These are phyloP conservation scores for Pyrenochaeta sp. DNA, from an alignment of 2,329 filamentous ascomycete species.

Conservation along the genomic window DNA sequence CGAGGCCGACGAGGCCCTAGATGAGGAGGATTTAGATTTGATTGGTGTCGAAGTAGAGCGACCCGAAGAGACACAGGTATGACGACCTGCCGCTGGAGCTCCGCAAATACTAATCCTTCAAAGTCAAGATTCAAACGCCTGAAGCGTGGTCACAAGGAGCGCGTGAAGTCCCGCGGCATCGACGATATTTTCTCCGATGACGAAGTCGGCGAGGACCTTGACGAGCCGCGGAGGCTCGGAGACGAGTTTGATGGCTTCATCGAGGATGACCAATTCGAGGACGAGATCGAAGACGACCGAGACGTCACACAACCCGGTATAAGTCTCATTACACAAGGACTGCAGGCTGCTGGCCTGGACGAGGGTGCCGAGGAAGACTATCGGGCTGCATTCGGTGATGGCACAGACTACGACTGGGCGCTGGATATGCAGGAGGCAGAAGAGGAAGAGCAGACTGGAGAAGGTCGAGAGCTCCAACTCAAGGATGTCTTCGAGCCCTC, in stretches of 20 bases:
- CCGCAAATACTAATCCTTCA: conserved; percentile 23
- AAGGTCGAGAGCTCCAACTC: conserved; percentile 86
- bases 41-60: conserved; percentile 83
- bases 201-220: conserved; percentile 72
- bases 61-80: conserved; percentile 74
- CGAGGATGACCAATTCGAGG: conserved; percentile 82
- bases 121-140: conserved; percentile 95
- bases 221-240: conserved; percentile 49
- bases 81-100: conserved; percentile 2
- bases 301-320: conserved; percentile 85
- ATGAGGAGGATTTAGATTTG: conserved; percentile 94
- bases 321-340: conserved; percentile 71
- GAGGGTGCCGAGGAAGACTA: conserved; percentile 95
- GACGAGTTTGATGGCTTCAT: conserved; percentile 77
- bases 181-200: conserved; percentile 96
- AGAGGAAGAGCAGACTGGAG: conserved; percentile 76
- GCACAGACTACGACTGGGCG: conserved; percentile 95
- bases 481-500: conserved; percentile 99
- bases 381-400: conserved; percentile 94
- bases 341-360: conserved; percentile 85
- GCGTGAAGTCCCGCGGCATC: conserved; percentile 73
- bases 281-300: conserved; percentile 85
- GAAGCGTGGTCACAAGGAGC: conserved; percentile 85
- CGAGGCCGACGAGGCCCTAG: conserved; percentile 83
- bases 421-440: conserved; percentile 87